Evolutionary conservation across 768 basidiomycete genomes (phyloP), one percentile per base, ranked within the genome.

Genomic region (Tylopilus sp.): DNA sequence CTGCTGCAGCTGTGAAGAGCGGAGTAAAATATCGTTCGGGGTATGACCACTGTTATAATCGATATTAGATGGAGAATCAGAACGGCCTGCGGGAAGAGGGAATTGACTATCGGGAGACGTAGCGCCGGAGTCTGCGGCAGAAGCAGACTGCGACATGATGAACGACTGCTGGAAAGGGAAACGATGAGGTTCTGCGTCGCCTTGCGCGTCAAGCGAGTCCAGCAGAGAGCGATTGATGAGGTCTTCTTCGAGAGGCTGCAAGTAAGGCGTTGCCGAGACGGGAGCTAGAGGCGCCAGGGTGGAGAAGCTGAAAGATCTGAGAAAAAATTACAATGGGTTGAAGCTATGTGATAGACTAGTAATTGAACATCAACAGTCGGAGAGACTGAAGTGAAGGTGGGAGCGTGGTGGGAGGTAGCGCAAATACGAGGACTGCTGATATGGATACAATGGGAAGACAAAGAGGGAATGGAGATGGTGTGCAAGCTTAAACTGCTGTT

Each of bases 141-240:
- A 78, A 22, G 77, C 58, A 40, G 82, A 73, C 65, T 52, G 76
- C 64, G 53, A 74, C 73, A 63, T 78, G 69, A 48, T 69, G 65
- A 65, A 81, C 75, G 50, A 78, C 50, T 62, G 67, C 15, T 57
- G 58, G 26, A 57, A 23, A 17, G 62, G 58, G 6, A 52, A 31
- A 30, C 46, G 76, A 50, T 76, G 65, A 42, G 85, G 86, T 68
- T 90, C 88, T 50, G 86, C 79, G 79, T 91, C 88, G 45, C 85
- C 88, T 70, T 88, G 83, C 48, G 84, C 86, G 79, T 91, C 83
- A 65, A 92, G 79, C 38, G 84, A 86, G 69, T 88, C 89, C 59
- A 91, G 73, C 52, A 91, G 79, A 48, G 88, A 90, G 68, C 85
- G 84, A 75, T 91, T 91, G 67, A 91, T 89, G 63, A 84, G 83